A percentile compares a stretch with the other conserved stretches of the same genome.
Conservation (phyloP, 208 protist species). For the Trypanosoma congolense region DNA sequence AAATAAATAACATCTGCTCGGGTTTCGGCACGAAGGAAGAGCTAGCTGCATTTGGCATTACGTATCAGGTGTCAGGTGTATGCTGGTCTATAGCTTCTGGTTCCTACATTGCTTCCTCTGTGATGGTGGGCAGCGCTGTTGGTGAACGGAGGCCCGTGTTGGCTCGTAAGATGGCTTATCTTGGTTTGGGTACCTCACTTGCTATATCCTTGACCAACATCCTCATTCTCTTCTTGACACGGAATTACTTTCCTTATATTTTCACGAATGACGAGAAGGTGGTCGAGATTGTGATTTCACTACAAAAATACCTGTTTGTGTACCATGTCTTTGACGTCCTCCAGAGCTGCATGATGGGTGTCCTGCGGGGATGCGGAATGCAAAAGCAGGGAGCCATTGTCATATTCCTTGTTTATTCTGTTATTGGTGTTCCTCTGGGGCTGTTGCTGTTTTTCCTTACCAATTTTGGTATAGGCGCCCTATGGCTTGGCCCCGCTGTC, state of each 20-base stretch:
- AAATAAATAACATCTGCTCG: slow-evolving; percentile 67
- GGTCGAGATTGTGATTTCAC: slow-evolving; percentile 23
- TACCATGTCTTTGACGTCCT: slow-evolving; percentile 72
- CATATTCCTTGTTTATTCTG: slow-evolving; percentile 61
- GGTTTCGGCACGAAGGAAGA: slow-evolving; percentile 52
- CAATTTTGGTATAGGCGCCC: slow-evolving; percentile 44
- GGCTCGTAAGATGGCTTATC: slow-evolving; percentile 42
- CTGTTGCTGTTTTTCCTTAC: slow-evolving; percentile 56
- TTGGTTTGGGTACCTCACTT: slow-evolving; percentile 30
- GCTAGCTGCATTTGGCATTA: slow-evolving; percentile 67
- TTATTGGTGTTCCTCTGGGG: slow-evolving; percentile 70
- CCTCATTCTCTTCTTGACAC: slow-evolving; percentile 14
- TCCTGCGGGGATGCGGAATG: slow-evolving; percentile 65
- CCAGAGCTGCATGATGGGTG: slow-evolving; percentile 80
- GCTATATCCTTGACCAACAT: slow-evolving; percentile 41
- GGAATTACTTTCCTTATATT: slow-evolving; percentile 30
- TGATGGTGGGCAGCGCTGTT: slow-evolving; percentile 72
- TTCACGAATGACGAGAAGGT: slow-evolving; percentile 46
- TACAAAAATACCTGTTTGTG: slow-evolving; percentile 38
- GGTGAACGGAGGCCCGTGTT: slow-evolving; percentile 44
- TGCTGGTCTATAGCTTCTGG: slow-evolving; percentile 63
- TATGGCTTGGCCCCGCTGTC: slow-evolving; percentile 67
- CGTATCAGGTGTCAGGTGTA: slow-evolving; percentile 51
- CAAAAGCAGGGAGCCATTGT: slow-evolving; percentile 54
- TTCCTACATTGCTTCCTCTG: slow-evolving; percentile 63